Evolutionary conservation across 768 basidiomycete genomes (phyloP).

Genomic region (Suillus americanus): DNA sequence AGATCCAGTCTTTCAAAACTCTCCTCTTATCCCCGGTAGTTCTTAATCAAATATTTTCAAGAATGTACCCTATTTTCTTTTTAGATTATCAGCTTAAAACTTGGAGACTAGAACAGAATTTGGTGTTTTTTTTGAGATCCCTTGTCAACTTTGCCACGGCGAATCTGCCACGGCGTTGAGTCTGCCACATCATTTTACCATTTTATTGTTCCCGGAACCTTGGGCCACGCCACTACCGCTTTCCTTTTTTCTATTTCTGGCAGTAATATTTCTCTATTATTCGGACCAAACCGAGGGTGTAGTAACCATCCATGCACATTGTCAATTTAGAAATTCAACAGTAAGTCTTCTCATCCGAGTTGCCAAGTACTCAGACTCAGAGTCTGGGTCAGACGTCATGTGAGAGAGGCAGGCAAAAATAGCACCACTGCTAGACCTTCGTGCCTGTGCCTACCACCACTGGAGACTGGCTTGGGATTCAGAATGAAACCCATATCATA

Average conservation of each 20-base stretch:
- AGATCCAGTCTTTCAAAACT: not conserved
- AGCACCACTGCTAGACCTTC: not conserved
- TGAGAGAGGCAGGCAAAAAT: not conserved
- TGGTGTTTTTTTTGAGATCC: not conserved
- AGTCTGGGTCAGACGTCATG: not conserved
- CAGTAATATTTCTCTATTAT: slow-evolving; percentile 5
- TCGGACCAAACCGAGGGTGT: not conserved
- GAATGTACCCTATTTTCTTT: not conserved
- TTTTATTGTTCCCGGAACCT: slow-evolving; percentile 22
- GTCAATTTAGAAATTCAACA: not conserved
- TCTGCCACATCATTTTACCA: slow-evolving; percentile 21
- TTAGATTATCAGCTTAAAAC: not conserved
- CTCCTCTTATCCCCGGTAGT: not conserved
- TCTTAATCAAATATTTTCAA: not conserved
- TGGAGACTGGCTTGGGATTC: not conserved
- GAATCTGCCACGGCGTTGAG: slow-evolving; percentile 24
- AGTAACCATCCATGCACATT: not conserved
- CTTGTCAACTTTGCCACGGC: slow-evolving; percentile 6
- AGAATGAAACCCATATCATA: not conserved
- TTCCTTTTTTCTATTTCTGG: slow-evolving; percentile 26
- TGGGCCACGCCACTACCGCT: slow-evolving; percentile 16
- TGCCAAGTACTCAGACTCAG: too few species aligned
- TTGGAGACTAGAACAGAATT: not conserved
- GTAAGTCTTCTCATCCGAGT: too few species aligned
- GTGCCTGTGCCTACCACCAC: slow-evolving; percentile 5